A percentile compares a stretch with the other conserved stretches of the same genome.
Conservation (phyloP, 2,329 filamentous ascomycete species). For the Ophiostoma piceae region DNA sequence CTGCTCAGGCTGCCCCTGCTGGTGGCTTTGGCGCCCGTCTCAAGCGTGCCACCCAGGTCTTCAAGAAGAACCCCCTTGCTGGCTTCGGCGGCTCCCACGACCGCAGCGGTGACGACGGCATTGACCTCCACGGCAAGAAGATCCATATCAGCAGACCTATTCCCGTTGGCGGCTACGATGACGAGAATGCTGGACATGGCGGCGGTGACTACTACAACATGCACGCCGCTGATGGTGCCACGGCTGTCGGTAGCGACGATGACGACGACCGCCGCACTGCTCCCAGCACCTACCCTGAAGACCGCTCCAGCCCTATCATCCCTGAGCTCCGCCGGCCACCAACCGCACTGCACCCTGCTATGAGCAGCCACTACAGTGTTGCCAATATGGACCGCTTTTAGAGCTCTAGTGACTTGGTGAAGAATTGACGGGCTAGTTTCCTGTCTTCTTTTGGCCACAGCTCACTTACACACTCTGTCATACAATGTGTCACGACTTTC, state of each 20-base stretch:
- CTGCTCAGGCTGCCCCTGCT: neutral
- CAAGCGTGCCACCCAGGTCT: conserved; percentile 30
- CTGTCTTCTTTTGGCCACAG: neutral
- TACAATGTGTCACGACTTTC: neutral
- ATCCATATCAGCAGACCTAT: conserved; percentile 45
- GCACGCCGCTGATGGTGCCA: conserved; percentile 17
- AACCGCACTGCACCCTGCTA: conserved; percentile 53
- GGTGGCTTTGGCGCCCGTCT: conserved; percentile 20
- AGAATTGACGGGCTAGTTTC: conserved; percentile 31
- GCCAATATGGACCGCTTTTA: conserved; percentile 10
- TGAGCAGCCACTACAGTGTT: conserved; percentile 35
- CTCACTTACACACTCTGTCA: neutral
- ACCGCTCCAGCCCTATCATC: conserved; percentile 50
- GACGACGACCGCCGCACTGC: neutral
- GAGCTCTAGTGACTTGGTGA: neutral
- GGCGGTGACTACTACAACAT: conserved; percentile 27
- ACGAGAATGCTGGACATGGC: conserved; percentile 37
- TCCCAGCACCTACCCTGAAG: conserved; percentile 29
- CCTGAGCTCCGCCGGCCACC: conserved; percentile 52
- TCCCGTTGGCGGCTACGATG: conserved; percentile 32
- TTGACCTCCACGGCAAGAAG: conserved; percentile 33
- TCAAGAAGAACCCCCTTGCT: conserved; percentile 24
- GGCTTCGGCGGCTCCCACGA: conserved; percentile 20
- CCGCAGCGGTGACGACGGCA: conserved; percentile 32
- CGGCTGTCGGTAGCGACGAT: conserved; percentile 17